Conservation (phyloP, 1,139 yeast species). For the Yamadazyma pseudoaaseri region DNA sequence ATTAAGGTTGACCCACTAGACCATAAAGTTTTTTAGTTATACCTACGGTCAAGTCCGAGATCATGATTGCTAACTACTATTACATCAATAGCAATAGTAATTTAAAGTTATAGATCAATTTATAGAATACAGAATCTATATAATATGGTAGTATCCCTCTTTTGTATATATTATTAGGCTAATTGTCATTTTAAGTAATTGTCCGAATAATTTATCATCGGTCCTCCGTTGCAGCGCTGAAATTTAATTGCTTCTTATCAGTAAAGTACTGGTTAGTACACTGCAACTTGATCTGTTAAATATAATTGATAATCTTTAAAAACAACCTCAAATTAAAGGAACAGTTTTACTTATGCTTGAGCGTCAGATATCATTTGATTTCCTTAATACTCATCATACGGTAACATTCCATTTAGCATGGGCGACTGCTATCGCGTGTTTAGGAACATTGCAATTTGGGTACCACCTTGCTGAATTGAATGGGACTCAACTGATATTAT, state of each 20-base stretch:
- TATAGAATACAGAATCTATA: too few relatives aligned
- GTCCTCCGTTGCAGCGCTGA: constrained; percentile 1
- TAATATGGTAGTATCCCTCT: too few relatives aligned
- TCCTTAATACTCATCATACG: constrained; percentile 21
- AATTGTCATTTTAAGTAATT: too few relatives aligned
- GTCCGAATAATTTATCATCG: not conserved
- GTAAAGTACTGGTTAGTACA: not conserved
- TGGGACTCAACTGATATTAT: constrained; percentile 69
- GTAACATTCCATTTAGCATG: constrained; percentile 31
- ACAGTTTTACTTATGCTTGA: constrained; percentile 1
- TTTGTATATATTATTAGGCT: too few relatives aligned
- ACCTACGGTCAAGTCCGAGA: not conserved
- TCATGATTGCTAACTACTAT: too few relatives aligned
- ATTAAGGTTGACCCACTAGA: constrained; percentile 49
- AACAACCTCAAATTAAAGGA: too few relatives aligned
- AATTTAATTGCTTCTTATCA: not conserved
- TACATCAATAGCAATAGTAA: too few relatives aligned
- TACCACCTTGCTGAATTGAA: constrained; percentile 87
- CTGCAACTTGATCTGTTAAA: not conserved
- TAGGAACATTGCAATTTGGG: constrained; percentile 85
- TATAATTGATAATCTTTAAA: too few relatives aligned
- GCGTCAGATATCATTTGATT: constrained; percentile 11
- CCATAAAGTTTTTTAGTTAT: constrained; percentile 9
- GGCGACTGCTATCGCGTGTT: constrained; percentile 51
- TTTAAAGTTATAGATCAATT: too few relatives aligned